phyloP scores from a whole-genome alignment of 306 rosid genomes.

The Acacia melanoxylon region DNA sequence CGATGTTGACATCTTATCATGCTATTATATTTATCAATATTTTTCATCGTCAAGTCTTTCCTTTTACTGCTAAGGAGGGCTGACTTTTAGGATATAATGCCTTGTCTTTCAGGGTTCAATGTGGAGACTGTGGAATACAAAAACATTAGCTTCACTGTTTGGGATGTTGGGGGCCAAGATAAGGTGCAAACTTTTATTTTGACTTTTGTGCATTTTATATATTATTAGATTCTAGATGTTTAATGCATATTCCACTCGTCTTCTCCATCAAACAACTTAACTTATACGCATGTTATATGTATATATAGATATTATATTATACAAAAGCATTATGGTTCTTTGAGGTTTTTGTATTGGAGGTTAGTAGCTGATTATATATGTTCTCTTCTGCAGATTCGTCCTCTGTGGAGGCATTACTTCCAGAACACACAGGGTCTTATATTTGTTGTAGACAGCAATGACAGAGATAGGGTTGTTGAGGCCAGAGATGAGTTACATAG shows the following conservation, averaged over 20 bases:
- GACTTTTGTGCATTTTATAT: conserved; percentile 1
- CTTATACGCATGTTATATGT: not conserved
- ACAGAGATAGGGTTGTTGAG: conserved; percentile 99
- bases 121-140: conserved; percentile 99
- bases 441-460: conserved; percentile 98
- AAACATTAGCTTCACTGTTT: conserved; percentile 99
- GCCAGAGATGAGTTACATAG: conserved; percentile 98
- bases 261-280: conserved; percentile 4
- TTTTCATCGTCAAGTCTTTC: not conserved
- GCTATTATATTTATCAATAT: not conserved
- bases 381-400: conserved; percentile 82
- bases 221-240: not conserved
- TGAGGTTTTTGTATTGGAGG: not conserved
- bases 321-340: not conserved
- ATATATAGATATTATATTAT: not conserved
- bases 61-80: conserved; percentile 11
- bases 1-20: conserved; percentile 5
- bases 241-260: not conserved
- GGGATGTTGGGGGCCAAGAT: conserved; percentile 99
- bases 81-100: not conserved
- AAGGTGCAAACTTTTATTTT: conserved; percentile 58
- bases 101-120: conserved; percentile 70
- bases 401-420: conserved; percentile 99
- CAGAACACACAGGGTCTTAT: conserved; percentile 99
- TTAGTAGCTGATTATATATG: conserved; percentile 14